Evolutionary conservation across 164 flowering plant species (phyloP).

Genomic region (Magnolia kwangsiensis): DNA sequence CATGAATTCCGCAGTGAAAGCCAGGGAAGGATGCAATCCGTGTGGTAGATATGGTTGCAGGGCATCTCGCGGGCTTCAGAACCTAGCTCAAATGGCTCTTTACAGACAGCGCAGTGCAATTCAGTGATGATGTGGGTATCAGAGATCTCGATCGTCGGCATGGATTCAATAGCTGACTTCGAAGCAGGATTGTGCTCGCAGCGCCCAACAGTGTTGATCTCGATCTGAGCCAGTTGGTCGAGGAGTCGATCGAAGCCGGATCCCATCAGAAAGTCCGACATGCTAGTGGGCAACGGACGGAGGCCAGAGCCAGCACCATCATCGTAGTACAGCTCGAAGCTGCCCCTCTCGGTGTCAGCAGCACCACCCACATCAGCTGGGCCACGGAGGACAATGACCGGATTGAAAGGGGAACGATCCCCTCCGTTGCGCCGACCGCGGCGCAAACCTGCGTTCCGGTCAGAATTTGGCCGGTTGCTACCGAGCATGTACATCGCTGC

Average conservation of each 20-base stretch:
- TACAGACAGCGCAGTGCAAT: constrained; percentile 67
- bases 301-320: constrained; percentile 78
- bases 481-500: constrained; percentile 48
- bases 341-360: constrained; percentile 21
- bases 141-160: constrained; percentile 56
- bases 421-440: constrained; percentile 46
- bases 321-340: constrained; percentile 65
- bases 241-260: constrained; percentile 71
- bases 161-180: constrained; percentile 62
- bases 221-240: constrained; percentile 68
- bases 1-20: constrained; percentile 65
- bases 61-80: constrained; percentile 75
- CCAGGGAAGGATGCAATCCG: constrained; percentile 82
- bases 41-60: constrained; percentile 74
- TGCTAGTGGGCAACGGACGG: constrained; percentile 59
- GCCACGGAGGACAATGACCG: constrained; percentile 70
- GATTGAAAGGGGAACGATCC: constrained; percentile 63
- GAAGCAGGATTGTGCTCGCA: constrained; percentile 66
- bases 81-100: constrained; percentile 53
- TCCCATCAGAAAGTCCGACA: constrained; percentile 70
- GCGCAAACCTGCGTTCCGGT: constrained; percentile 23
- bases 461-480: constrained; percentile 17
- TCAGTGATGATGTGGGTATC: constrained; percentile 34
- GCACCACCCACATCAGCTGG: constrained; percentile 26
- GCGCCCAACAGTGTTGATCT: constrained; percentile 44